Base-by-base conservation (phyloP, 2,329 filamentous ascomycete species). In the Lizonia empirigonia region DNA sequence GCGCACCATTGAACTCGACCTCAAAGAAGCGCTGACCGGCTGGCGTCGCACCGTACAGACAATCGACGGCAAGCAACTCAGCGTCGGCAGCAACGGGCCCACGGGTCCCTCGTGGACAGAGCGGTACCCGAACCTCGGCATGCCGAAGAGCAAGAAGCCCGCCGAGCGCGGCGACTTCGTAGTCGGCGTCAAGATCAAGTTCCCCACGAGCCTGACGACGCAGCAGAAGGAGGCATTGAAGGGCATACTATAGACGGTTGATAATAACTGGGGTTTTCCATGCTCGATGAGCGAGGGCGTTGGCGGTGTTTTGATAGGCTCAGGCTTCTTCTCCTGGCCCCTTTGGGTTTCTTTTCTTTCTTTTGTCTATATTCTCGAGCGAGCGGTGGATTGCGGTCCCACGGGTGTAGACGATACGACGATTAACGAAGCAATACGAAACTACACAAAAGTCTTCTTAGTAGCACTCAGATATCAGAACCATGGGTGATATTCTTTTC, bases 1-100 rank as follows among this genome's bases (percentile, higher is more conserved):
- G 52, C 85, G 89, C 67, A 88, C 81, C 1, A 80, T 97, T 61
- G 88, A 92, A 7, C 81, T 99, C 44, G 85, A 88, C 22, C 85
- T 99, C 37, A 97, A 97, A 74, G 94, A 99, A 76, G 91, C 94
- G 1, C 77, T 99, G 35, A 96, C 92, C 0, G 94, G 94, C 51
- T 99, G 94, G 94, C 88, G 85, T 64, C 85, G 89, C 45, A 95
- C 90, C n/a, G 85, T 99, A 18, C 85, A 86, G 24, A 99, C 93
- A 8, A 97, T 99, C 63, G 94, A 99, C 67, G 90, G 90, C 63
- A 92, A 90, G 70, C 88, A 92, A 65, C 78, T 99, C 62, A 85
- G 80, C 42, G 83, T 97, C 30, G 85, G 90, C 35, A 92, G 91
- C 73, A 77, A 81, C 5, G 93, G 92, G 0, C 93, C 93, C 1